Evolutionary conservation across 768 basidiomycete species (phyloP).

Genomic region (Rhodotorula toruloides): DNA sequence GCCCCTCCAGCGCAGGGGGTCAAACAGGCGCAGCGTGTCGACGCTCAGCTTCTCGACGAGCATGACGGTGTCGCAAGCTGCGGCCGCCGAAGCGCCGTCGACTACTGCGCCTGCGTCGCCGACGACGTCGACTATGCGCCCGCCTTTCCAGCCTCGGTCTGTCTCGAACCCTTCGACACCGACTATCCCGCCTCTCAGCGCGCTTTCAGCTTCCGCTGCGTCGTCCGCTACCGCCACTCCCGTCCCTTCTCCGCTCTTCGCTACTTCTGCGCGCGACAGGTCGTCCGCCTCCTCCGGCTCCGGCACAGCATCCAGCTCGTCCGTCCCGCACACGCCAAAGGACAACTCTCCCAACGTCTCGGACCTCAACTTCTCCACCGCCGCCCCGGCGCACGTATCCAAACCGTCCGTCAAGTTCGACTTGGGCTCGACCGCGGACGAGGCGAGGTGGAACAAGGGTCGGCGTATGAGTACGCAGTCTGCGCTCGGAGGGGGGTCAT

Average conservation of each 20-base stretch:
- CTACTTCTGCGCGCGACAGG: conserved; percentile 8
- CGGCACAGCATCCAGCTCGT: conserved; percentile 21
- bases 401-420: conserved; percentile 31
- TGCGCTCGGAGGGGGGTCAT: background rate
- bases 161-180: conserved; percentile 30
- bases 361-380: conserved; percentile 4
- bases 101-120: conserved; percentile 1
- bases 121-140: conserved; percentile 9
- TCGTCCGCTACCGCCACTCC: background rate
- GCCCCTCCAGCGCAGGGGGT: conserved; percentile 6
- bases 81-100: background rate
- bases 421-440: background rate
- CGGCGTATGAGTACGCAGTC: conserved; percentile 13
- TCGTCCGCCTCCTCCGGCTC: conserved; percentile 34
- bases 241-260: conserved; percentile 4
- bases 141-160: conserved; percentile 9
- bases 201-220: background rate
- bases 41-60: conserved; percentile 25
- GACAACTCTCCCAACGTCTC: conserved; percentile 24
- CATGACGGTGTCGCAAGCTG: background rate
- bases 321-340: conserved; percentile 25
- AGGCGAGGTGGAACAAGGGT: background rate
- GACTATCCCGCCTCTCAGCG: background rate
- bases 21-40: conserved; percentile 32
- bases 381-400: background rate